These are phyloP conservation scores for Polychaeton citri DNA, from an alignment of 2,329 filamentous ascomycete species.

Conservation along the genomic window DNA sequence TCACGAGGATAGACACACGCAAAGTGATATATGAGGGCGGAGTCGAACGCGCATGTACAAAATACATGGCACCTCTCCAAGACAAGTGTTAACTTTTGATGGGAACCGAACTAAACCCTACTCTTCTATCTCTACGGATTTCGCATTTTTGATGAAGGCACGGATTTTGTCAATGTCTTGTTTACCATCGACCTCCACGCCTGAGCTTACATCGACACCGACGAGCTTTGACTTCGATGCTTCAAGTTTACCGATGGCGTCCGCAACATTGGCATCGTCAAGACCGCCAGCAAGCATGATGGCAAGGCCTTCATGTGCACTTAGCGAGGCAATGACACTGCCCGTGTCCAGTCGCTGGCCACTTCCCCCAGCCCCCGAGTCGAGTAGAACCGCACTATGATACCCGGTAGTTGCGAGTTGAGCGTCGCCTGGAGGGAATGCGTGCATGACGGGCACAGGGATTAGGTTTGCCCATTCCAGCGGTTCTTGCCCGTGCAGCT, in stretches of 20 bases:
- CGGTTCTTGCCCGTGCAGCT: conserved; percentile 85
- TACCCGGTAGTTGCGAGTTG: conserved; percentile 63
- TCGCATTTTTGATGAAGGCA: conserved; percentile 65
- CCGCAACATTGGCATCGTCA: conserved; percentile 62
- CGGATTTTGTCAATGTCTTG: conserved; percentile 73
- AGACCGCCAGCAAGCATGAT: conserved; percentile 79
- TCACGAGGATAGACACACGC: too few relatives aligned
- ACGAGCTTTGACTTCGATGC: conserved; percentile 48
- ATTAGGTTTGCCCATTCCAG: conserved; percentile 83
- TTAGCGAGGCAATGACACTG: conserved; percentile 53
- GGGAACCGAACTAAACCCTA: too few relatives aligned
- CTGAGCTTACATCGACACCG: conserved; percentile 87
- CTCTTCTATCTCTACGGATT: conserved; percentile 24
- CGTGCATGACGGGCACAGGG: conserved; percentile 79
- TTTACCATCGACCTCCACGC: conserved; percentile 70
- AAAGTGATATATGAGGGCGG: too few relatives aligned
- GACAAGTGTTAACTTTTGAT: too few relatives aligned
- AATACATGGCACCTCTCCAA: too few relatives aligned
- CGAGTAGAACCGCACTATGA: conserved; percentile 71
- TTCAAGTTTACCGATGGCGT: conserved; percentile 51
- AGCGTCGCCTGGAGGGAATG: conserved; percentile 65
- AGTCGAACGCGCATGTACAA: too few relatives aligned
- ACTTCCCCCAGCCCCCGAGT: conserved; percentile 71
- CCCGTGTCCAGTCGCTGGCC: conserved; percentile 64
- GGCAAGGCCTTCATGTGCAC: conserved; percentile 54